Evolutionary conservation across 257 asterid species (phyloP).

Genomic region (Asclepias syriaca): DNA sequence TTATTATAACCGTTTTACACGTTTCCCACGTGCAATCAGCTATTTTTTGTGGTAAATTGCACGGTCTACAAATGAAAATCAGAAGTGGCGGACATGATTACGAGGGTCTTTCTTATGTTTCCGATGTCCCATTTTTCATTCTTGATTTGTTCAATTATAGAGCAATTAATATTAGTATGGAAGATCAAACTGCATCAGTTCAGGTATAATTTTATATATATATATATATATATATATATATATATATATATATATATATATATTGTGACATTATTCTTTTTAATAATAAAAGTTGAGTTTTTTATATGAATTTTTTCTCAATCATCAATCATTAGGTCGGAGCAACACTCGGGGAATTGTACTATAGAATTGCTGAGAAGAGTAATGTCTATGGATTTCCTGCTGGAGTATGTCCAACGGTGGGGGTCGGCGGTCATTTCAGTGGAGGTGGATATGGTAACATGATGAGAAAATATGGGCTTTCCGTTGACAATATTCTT

Average conservation of each 20-base stretch:
- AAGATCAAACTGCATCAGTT: not conserved
- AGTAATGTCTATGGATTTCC: slow-evolving; percentile 6
- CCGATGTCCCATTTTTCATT: not conserved
- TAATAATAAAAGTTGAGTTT: no score
- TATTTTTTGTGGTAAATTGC: slow-evolving; percentile 28
- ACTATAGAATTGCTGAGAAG: slow-evolving; percentile 2
- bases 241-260: no score
- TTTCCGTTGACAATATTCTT: slow-evolving; percentile 3
- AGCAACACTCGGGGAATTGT: slow-evolving; percentile 2
- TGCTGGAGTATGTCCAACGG: not conserved
- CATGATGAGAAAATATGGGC: slow-evolving; percentile 9
- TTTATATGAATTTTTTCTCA: no score
- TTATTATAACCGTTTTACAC: slow-evolving; percentile 42
- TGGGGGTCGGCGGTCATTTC: slow-evolving; percentile 3
- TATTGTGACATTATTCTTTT: no score
- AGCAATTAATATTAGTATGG: not conserved
- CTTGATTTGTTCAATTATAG: slow-evolving; percentile 8
- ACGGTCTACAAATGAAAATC: not conserved
- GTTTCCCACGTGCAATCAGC: slow-evolving; percentile 56
- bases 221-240: no score
- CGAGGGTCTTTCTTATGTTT: slow-evolving; percentile 1
- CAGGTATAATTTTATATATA: not conserved
- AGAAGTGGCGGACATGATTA: slow-evolving; percentile 4
- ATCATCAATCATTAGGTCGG: not conserved
- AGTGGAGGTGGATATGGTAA: slow-evolving; percentile 12